Conservation (phyloP, 2,329 filamentous ascomycete species). For the Coniochaeta prunicola region DNA sequence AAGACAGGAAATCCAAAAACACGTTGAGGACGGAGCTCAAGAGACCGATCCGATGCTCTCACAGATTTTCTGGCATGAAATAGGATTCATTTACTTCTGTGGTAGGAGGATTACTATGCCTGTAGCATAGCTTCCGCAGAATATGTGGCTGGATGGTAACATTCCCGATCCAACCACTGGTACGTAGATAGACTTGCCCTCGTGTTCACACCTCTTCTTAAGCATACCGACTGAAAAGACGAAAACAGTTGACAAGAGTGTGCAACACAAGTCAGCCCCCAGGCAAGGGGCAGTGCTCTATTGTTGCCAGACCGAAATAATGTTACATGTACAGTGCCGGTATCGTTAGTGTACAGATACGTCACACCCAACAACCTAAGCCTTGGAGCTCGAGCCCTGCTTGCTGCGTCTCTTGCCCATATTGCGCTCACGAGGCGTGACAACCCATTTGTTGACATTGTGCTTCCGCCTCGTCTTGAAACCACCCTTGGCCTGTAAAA, state of each 20-base stretch:
- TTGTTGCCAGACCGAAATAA: background rate
- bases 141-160: no score
- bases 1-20: no score
- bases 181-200: no score
- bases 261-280: background rate
- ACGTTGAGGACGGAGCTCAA: no score
- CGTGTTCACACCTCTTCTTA: no score
- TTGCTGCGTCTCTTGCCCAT: slow-evolving; percentile 80
- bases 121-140: no score
- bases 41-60: no score
- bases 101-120: no score
- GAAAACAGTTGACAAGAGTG: background rate
- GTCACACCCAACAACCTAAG: background rate
- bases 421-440: slow-evolving; percentile 76
- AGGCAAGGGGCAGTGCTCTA: background rate
- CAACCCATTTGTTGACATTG: slow-evolving; percentile 89
- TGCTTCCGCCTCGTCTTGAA: slow-evolving; percentile 88
- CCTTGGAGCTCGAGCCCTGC: slow-evolving; percentile 26
- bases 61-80: no score
- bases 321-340: slow-evolving; percentile 8
- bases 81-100: no score
- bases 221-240: no score
- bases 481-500: slow-evolving; percentile 62
- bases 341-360: slow-evolving; percentile 18
- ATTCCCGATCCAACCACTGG: no score